Base-by-base conservation (phyloP, 2,329 filamentous ascomycete genomes). In the Cladophialophora exuberans region DNA sequence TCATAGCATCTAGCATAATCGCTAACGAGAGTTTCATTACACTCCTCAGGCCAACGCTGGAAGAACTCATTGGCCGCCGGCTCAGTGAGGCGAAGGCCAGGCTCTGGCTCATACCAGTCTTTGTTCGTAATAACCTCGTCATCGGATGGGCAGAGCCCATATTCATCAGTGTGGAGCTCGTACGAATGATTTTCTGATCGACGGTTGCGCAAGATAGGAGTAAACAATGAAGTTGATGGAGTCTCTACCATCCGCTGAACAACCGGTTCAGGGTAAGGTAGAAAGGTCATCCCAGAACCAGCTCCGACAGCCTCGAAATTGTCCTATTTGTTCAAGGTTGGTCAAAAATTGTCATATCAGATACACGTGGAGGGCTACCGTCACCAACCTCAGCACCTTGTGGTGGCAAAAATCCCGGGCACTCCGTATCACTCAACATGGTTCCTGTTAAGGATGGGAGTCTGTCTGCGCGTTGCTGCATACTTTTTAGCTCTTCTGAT, bases 111-210 rank as follows among this genome's bases (percentile, higher is more conserved):
- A 11, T 18, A 20, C 15, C 11, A 18, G 22, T 18, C 11, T 5
- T 13, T 11, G 22, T 17, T 3, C 11, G 7, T 23, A 11, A 11
- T 15, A 39, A 11, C 13, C 6, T 38, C 30, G 18, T 59, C 56
- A 6, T 55, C 43, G 30, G 57, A 57, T 20, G 53, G 56, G 15
- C 48, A 54, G 41, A 44, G 56, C 13, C 35, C 52, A 39, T 53
- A 41, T 35, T 61, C 55, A 17, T 58, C 52, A 25, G 30, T 42
- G 33, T 57, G 51, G 15, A 41, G 7, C 6, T 15, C 17, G 22
- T 39, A 15, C 38, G 7, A 11, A 3, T 5, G 17, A 13, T 33
- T 23, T 15, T 22, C 22, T 18, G 42, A 31, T 6, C 20, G 43
- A 44, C 26, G 23, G 6, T 18, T 15, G 11, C 52, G 54, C 18